Conservation (phyloP, 2,329 filamentous ascomycete species). For the Monilinia fructigena region DNA sequence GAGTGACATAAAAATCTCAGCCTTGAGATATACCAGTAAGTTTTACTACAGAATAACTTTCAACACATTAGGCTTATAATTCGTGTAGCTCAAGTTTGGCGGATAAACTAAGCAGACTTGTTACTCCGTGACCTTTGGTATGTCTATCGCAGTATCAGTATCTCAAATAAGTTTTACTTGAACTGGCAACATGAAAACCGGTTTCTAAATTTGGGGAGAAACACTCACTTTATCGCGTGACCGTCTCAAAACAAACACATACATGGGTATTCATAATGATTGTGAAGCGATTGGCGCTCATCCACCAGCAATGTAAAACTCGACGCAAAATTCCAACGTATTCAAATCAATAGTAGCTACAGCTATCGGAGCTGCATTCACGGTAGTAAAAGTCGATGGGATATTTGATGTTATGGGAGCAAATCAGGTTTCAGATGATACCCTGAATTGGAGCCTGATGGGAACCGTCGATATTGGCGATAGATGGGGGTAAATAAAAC, state of each 20-base stretch:
- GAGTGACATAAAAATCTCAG: constrained; percentile 23
- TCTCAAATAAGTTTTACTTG: constrained; percentile 1
- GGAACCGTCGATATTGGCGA: constrained; percentile 23
- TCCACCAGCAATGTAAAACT: constrained; percentile 26
- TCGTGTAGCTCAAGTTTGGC: not conserved
- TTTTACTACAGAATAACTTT: not conserved
- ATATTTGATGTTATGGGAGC: constrained; percentile 1
- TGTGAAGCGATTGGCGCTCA: constrained; percentile 17
- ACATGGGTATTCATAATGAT: constrained; percentile 3
- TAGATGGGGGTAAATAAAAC: constrained; percentile 18
- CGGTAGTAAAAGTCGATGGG: constrained; percentile 18
- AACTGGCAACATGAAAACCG: not conserved
- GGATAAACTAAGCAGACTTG: not conserved
- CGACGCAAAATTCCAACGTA: constrained; percentile 15
- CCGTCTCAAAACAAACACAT: constrained; percentile 9
- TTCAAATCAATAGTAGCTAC: constrained; percentile 25
- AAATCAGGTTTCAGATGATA: constrained; percentile 8
- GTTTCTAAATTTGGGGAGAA: constrained; percentile 14
- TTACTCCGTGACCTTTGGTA: not conserved
- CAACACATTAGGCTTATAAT: too few relatives aligned
- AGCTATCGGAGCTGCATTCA: constrained; percentile 25
- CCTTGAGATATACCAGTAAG: constrained; percentile 9
- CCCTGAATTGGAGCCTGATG: constrained; percentile 7
- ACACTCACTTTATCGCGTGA: not conserved
- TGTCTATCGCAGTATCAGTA: constrained; percentile 13